Conservation (phyloP, 306 rosid genomes). For the Myrica gale region DNA sequence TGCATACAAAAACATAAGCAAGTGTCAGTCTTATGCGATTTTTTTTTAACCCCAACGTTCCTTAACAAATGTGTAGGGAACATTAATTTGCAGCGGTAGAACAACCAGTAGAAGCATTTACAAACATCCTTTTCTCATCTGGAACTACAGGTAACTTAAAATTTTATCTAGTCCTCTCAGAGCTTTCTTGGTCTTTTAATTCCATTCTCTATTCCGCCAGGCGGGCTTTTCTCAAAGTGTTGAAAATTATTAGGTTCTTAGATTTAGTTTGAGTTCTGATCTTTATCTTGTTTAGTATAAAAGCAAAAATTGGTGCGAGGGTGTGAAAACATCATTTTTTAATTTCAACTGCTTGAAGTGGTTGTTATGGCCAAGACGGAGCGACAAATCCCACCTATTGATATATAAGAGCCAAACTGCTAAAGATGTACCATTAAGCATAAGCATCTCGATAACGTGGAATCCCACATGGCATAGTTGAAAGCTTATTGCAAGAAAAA, state of each 20-base stretch:
- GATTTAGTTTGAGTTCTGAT: neutral
- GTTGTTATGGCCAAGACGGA: no score
- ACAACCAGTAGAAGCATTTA: slow-evolving; percentile 62
- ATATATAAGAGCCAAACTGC: neutral
- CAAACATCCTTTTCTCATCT: slow-evolving; percentile 87
- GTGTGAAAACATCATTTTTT: neutral
- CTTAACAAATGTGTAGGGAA: slow-evolving; percentile 52
- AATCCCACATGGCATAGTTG: neutral
- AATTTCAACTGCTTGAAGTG: no score
- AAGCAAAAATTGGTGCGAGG: neutral
- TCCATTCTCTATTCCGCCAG: neutral
- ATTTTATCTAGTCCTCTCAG: slow-evolving; percentile 17
- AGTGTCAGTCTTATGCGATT: neutral
- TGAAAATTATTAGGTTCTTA: neutral
- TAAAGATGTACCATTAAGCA: neutral
- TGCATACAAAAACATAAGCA: neutral
- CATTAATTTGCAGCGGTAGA: slow-evolving; percentile 69
- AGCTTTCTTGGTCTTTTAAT: neutral
- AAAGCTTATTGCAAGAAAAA: neutral
- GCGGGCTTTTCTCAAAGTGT: neutral
- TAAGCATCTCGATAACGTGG: neutral
- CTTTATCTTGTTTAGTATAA: neutral
- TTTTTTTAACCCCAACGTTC: neutral
- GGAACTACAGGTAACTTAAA: slow-evolving; percentile 82
- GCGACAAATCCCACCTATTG: no score